Percentiles rank a stretch among this genome's conserved stretches.
These are phyloP conservation scores for Karstenula rhodostoma DNA, from an alignment of 2,329 filamentous ascomycete species.

Conservation along the genomic window DNA sequence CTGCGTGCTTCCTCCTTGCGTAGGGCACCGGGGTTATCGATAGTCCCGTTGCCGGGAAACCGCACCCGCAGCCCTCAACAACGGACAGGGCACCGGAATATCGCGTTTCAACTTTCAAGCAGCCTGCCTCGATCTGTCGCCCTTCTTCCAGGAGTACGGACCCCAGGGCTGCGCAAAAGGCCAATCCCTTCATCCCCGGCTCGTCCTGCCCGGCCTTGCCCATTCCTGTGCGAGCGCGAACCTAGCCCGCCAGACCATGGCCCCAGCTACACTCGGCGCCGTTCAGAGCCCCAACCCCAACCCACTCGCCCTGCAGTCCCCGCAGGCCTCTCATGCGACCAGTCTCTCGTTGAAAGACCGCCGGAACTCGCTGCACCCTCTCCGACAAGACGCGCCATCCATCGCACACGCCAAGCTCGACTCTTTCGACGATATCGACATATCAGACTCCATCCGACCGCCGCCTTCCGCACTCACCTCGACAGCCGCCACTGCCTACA, in stretches of 20 bases:
- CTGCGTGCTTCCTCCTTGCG: conserved; percentile 19
- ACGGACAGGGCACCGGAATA: conserved; percentile 24
- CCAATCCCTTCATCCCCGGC: conserved; percentile 32
- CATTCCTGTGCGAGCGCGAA: conserved; percentile 18
- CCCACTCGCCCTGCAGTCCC: conserved; percentile 31
- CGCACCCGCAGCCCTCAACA: conserved; percentile 9
- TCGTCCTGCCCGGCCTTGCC: conserved; percentile 18
- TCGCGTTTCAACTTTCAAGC: conserved; percentile 47
- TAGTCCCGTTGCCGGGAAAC: conserved; percentile 11
- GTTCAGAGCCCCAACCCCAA: conserved; percentile 35
- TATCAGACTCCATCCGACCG: conserved; percentile 38
- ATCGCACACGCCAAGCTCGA: conserved; percentile 27
- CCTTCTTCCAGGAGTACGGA: conserved; percentile 23
- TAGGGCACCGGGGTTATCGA: conserved; percentile 21
- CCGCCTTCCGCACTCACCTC: conserved; percentile 46
- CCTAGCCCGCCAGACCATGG: conserved; percentile 23
- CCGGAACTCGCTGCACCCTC: conserved; percentile 27
- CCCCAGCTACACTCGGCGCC: conserved; percentile 20
- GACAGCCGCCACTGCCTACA: conserved; percentile 40
- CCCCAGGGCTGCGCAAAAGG: conserved; percentile 17
- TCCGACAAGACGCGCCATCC: conserved; percentile 35
- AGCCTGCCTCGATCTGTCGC: conserved; percentile 29
- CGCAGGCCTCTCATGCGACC: conserved; percentile 39
- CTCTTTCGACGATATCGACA: conserved; percentile 46
- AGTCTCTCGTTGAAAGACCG: conserved; percentile 38